Base-by-base conservation (phyloP, 345 rosid genomes). In the Microthlaspi erraticum region DNA sequence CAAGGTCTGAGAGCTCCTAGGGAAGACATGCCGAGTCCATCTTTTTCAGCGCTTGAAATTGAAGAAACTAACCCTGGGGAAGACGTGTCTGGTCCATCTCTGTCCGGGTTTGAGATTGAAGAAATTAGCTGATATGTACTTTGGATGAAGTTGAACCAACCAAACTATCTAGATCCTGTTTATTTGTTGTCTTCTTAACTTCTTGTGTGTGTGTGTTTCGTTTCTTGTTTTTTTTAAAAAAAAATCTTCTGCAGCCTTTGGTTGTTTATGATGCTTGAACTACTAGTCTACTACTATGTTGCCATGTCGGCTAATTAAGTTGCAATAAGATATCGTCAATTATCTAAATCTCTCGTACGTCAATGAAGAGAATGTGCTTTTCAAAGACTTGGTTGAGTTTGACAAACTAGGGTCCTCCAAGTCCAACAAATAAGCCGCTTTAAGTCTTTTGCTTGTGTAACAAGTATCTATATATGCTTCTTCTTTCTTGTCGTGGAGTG, bases 1-100 rank as follows among this genome's bases (percentile, higher is more conserved):
- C 69, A 78, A 14, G 59, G 72, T 20, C 29, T 73, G 20, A 57
- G 56, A 38, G 33, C 36, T 64, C 42, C 42, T 43, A 5, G 6
- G 2, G 37, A 52, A 14, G 65, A 46, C 29, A 10, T 1, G 53
- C 19, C 4, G 26, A 14, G 14, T 10, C 32, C 7, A 49, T 20
- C n/a, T 10, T 8, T 10, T 10, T 20, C 54, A n/a, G 14, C 1
- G 8, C 20, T 49, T 10, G 54, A 49, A 10, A 49, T 19, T 10
- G 31, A 49, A 49, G n/a, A 17, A 46, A 18, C 2, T 20, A 49
- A 20, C 29, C 26, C 26, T 23, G 26, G 26, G 26, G 26, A 23
- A 23, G 26, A 23, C 26, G 17, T 1, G 53, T 48, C 3, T 11
- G 32, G n/a, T 10, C 32, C 7, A 49, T 20, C n/a, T 10, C 14